Evolutionary conservation across 2,329 filamentous ascomycete species (phyloP).

Genomic region (Beauveria bassiana): DNA sequence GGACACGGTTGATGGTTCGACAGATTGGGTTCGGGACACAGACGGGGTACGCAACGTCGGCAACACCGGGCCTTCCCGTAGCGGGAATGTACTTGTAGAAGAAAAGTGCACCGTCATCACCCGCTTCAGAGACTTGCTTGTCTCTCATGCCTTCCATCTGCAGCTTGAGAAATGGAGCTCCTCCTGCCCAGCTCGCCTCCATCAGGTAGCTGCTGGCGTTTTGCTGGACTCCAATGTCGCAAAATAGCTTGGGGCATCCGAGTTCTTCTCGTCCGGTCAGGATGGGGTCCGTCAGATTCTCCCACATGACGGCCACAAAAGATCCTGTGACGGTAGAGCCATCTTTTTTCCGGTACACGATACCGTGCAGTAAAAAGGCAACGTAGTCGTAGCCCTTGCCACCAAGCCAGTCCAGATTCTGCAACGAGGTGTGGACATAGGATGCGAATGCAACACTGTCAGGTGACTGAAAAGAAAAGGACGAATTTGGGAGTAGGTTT

Average conservation of each 20-base stretch:
- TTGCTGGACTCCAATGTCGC: slow-evolving; percentile 35
- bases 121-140: neutral
- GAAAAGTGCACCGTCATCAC: neutral
- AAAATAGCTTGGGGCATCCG: slow-evolving; percentile 53
- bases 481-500: slow-evolving; percentile 23
- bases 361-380: slow-evolving; percentile 55
- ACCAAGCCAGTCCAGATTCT: slow-evolving; percentile 52
- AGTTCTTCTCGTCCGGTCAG: slow-evolving; percentile 52
- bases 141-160: neutral
- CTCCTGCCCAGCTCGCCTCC: neutral
- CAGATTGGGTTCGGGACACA: neutral
- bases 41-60: neutral
- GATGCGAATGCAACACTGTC: slow-evolving; percentile 29
- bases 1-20: neutral
- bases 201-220: neutral
- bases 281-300: slow-evolving; percentile 52
- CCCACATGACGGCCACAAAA: slow-evolving; percentile 30
- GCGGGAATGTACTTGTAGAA: neutral
- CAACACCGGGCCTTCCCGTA: neutral
- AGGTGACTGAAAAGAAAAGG: slow-evolving; percentile 18
- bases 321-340: neutral
- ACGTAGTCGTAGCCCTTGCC: slow-evolving; percentile 50
- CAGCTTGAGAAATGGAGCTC: neutral
- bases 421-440: slow-evolving; percentile 34
- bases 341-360: slow-evolving; percentile 34